phyloP scores from a whole-genome alignment of 2,329 filamentous ascomycete species.

The Colletotrichum sojae region DNA sequence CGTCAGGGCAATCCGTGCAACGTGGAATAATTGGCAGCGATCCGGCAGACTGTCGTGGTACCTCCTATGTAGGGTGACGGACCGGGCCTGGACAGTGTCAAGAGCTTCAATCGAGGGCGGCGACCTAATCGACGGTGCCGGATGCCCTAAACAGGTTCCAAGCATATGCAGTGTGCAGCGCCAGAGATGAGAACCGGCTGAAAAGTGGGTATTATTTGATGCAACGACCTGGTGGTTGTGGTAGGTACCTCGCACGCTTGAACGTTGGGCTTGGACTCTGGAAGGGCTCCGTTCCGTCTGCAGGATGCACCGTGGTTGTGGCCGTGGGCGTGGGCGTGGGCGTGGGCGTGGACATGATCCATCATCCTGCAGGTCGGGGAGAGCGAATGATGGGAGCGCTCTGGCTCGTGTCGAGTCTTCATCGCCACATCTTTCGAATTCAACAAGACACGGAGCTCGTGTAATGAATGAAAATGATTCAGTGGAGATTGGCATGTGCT shows the following conservation, averaged over 20 bases:
- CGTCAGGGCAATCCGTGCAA: slow-evolving; percentile 37
- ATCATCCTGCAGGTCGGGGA: slow-evolving; percentile 31
- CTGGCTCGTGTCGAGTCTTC: neutral
- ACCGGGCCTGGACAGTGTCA: no score
- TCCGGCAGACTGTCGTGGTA: slow-evolving; percentile 29
- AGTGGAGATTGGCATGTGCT: slow-evolving; percentile 9
- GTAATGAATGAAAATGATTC: neutral
- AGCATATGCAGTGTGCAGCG: slow-evolving; percentile 33
- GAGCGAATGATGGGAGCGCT: slow-evolving; percentile 18
- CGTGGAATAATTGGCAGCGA: slow-evolving; percentile 9
- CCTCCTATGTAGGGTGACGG: neutral
- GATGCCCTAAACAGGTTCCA: slow-evolving; percentile 38
- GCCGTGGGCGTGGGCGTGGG: slow-evolving; percentile 9
- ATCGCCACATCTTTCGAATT: slow-evolving; percentile 16
- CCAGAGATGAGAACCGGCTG: slow-evolving; percentile 35
- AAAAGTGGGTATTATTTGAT: slow-evolving; percentile 35
- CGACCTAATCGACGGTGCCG: slow-evolving; percentile 24
- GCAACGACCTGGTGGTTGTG: slow-evolving; percentile 26
- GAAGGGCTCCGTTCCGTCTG: slow-evolving; percentile 24
- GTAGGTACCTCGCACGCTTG: slow-evolving; percentile 29
- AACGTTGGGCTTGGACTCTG: slow-evolving; percentile 37
- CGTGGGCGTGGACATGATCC: slow-evolving; percentile 17
- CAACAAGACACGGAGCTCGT: slow-evolving; percentile 5
- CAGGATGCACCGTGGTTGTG: slow-evolving; percentile 29
- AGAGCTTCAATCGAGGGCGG: neutral